These are phyloP conservation scores for Phytophthora sansomeana DNA, from an alignment of 352 stramenopile species.

Conservation along the genomic window DNA sequence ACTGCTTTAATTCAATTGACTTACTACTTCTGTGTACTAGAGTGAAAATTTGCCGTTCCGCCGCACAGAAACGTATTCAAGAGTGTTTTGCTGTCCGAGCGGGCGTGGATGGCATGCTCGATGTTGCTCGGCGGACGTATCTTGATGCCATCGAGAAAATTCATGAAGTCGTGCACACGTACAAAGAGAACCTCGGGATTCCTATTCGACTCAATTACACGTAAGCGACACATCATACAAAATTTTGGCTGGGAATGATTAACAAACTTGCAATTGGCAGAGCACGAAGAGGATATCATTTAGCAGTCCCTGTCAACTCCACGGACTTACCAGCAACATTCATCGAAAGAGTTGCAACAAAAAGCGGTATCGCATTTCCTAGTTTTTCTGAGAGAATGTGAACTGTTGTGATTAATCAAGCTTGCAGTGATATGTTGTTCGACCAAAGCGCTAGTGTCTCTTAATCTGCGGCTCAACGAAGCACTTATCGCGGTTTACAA, in stretches of 20 bases:
- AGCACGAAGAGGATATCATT: slow-evolving; percentile 75
- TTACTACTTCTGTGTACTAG: slow-evolving; percentile 30
- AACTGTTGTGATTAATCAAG: slow-evolving; percentile 7
- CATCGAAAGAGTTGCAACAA: slow-evolving; percentile 71
- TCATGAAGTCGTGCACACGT: slow-evolving; percentile 73
- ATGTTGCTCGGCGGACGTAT: slow-evolving; percentile 82
- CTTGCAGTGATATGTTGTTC: slow-evolving; percentile 83
- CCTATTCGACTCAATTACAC: slow-evolving; percentile 82
- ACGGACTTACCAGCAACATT: slow-evolving; percentile 65
- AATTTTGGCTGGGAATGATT: not conserved
- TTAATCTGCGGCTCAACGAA: slow-evolving; percentile 87
- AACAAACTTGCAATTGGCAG: slow-evolving; percentile 26
- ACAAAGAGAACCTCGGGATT: slow-evolving; percentile 75
- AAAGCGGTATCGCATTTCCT: slow-evolving; percentile 50
- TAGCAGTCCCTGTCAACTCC: slow-evolving; percentile 62
- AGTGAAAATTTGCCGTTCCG: slow-evolving; percentile 70
- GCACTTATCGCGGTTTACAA: slow-evolving; percentile 88
- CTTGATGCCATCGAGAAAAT: slow-evolving; percentile 88
- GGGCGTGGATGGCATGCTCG: slow-evolving; percentile 88
- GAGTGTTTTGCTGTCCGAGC: slow-evolving; percentile 84
- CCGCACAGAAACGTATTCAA: slow-evolving; percentile 85
- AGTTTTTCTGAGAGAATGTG: not conserved
- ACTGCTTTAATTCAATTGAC: not conserved
- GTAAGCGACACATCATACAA: slow-evolving; percentile 39
- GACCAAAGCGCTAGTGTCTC: slow-evolving; percentile 85